phyloP scores from a whole-genome alignment of 116 monocot genomes.

The Trichopus zeylanicus region DNA sequence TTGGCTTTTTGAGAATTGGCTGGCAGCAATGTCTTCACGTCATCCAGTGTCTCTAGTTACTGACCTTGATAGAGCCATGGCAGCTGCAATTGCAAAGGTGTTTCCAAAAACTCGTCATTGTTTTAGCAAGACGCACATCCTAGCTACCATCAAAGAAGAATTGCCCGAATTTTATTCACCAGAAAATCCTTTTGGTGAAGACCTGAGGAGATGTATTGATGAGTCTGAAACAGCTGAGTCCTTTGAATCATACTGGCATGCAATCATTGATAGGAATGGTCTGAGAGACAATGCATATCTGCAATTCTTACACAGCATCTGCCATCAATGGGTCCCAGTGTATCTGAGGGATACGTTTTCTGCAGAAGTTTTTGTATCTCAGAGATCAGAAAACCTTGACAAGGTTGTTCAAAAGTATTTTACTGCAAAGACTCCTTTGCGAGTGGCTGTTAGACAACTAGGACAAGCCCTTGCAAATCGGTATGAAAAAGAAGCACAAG shows the following conservation, averaged over 20 bases:
- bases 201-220: conserved; percentile 4
- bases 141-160: conserved; percentile 2
- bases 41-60: conserved; percentile 49
- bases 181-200: conserved; percentile 5
- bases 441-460: conserved; percentile 6
- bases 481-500: conserved; percentile 16
- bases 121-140: conserved; percentile 42
- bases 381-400: conserved; percentile 10
- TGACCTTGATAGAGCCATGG: conserved; percentile 27
- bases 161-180: conserved; percentile 5
- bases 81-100: conserved; percentile 31
- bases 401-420: conserved; percentile 6
- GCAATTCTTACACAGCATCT: conserved; percentile 7
- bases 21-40: conserved; percentile 43
- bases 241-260: conserved; percentile 11
- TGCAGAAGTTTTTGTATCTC: conserved; percentile 4
- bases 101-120: conserved; percentile 37
- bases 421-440: conserved; percentile 3
- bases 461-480: conserved; percentile 6
- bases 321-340: conserved; percentile 16
- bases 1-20: conserved; percentile 70
- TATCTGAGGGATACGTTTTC: conserved; percentile 9
- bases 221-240: conserved; percentile 8
- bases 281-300: conserved; percentile 10
- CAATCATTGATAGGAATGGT: conserved; percentile 7